Evolutionary conservation across 1,284 basidiomycete species (phyloP), one percentile per base, ranked within the genome.

Genomic region (Afroboletus lepidellus): DNA sequence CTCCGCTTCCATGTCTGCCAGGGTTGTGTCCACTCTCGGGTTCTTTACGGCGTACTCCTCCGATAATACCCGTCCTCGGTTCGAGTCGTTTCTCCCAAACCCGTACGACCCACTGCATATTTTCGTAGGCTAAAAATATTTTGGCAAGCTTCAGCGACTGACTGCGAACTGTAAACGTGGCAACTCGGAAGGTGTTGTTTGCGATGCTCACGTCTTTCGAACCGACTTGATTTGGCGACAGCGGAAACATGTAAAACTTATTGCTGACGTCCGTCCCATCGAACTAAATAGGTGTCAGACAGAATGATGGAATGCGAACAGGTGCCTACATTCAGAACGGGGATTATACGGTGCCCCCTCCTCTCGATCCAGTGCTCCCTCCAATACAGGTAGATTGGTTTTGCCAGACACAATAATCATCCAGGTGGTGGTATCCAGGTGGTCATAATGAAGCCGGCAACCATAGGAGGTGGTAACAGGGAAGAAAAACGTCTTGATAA

Each of bases 201-300:
- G 94, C 1, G 90, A 90, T 11, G 92, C 87, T 23, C 95, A 85
- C 1, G 96, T 99, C 75, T 99, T 98, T 54, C 96, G 87, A 23
- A 94, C 84, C 13, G 91, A 87, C 69, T 98, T 98, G 69, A 92
- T 90, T 66, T 99, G 96, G 54, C 95, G 87, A 50, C 96, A 83
- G 37, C 97, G 87, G 81, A 99, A 99, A 73, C 97, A 99, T 46
- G 98, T 93, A 60, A 98, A 99, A 97, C 66, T 98, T 94, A 55
- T 93, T 94, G 55, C 74, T 73, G 48, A 89, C 85, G 71, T 98
- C 96, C 33, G 89, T 82, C 73, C 98, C 96, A 69, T 99, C 94
- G 58, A 84, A 86, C 90, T 94, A 63, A 2, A 56, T 29, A 55
- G 15, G 27, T 9, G 27, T 65, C 46, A 61, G 48, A 23, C 2